Base-by-base conservation (phyloP, 2,329 filamentous ascomycete species). In the Venturiaceae sp. region DNA sequence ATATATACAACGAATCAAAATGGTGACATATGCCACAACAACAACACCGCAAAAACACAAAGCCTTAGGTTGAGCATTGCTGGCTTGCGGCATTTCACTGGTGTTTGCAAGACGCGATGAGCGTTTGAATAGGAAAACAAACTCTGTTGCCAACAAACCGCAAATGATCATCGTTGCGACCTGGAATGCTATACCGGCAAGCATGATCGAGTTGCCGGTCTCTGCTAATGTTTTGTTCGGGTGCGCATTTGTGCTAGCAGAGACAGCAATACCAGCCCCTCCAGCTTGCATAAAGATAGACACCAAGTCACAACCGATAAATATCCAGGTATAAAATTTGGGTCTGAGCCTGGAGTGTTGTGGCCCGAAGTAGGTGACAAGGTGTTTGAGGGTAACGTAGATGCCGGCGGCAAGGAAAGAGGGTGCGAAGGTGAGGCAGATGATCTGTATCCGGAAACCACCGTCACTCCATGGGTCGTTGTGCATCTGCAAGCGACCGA, bases 331-430 rank as follows among this genome's bases (percentile, higher is more conserved):
- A 62, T 79, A 80, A 1, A 75, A 69, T 4, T 63, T 66, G 0
- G 78, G 75, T 28, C 66, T 68, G 60, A 79, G 69, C 62, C 73
- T 72, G 5, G 74, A 77, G 61, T 73, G 69, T 50, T 70, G 66
- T 0, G 71, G 65, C 1, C 75, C 76, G 37, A 75, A 73, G 63
- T 73, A 72, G 6, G 75, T 61, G 37, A 77, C 71, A 7, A 78
- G 67, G 63, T 77, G 74, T 63, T 77, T 83, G 61, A 86, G 78
- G 4, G 80, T 83, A 23, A 86, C 77, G 72, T 86, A 86, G 68
- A 86, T 80, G 66, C 76, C 78, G 63, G 82, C 81, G 70, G 82
- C 83, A 69, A 85, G 74, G 60, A 85, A 75, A 32, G 83, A 64
- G 37, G 80, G 80, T n/a, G 74, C 79, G 54, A 83, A 75, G 69